These are phyloP conservation scores for Malassezia cuniculi DNA, from an alignment of 1,284 basidiomycete species.

Conservation along the genomic window DNA sequence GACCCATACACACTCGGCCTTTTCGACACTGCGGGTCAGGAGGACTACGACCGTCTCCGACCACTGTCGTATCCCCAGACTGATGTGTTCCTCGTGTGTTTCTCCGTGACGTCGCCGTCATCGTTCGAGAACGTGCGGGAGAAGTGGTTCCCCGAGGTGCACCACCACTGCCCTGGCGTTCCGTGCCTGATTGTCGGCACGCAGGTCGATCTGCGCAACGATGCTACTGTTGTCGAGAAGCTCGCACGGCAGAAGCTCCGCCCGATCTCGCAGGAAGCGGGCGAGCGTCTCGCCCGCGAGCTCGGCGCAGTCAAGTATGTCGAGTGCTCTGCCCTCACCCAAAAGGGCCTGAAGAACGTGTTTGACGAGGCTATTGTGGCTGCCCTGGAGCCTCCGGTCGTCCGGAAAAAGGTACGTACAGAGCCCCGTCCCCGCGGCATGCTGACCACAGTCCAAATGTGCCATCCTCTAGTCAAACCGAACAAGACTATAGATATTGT, in stretches of 20 bases:
- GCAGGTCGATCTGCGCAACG: constrained; percentile 92
- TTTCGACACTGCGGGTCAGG: constrained; percentile 98
- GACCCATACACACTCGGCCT: constrained; percentile 96
- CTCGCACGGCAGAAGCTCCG: constrained; percentile 87
- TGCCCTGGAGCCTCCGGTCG: constrained; percentile 85
- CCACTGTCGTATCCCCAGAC: constrained; percentile 99
- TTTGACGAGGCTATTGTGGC: constrained; percentile 99
- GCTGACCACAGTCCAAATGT: constrained; percentile 53
- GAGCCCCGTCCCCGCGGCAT: neutral
- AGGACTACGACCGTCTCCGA: constrained; percentile 97
- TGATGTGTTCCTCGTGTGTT: constrained; percentile 98
- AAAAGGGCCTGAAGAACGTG: constrained; percentile 98
- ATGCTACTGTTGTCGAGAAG: constrained; percentile 84
- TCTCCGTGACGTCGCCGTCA: constrained; percentile 93
- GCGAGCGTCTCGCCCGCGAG: constrained; percentile 84
- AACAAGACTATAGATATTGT: neutral
- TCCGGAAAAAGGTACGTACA: constrained; percentile 56
- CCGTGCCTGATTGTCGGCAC: constrained; percentile 98
- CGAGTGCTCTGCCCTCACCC: constrained; percentile 95
- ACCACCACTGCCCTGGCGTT: constrained; percentile 99
- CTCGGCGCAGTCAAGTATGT: constrained; percentile 97
- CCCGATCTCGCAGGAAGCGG: constrained; percentile 74
- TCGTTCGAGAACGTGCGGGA: constrained; percentile 99
- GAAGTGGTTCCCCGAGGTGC: constrained; percentile 99
- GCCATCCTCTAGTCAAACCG: constrained; percentile 57